Evolutionary conservation across 2,329 filamentous ascomycete species (phyloP).

Genomic region (Macrophomina tecta): DNA sequence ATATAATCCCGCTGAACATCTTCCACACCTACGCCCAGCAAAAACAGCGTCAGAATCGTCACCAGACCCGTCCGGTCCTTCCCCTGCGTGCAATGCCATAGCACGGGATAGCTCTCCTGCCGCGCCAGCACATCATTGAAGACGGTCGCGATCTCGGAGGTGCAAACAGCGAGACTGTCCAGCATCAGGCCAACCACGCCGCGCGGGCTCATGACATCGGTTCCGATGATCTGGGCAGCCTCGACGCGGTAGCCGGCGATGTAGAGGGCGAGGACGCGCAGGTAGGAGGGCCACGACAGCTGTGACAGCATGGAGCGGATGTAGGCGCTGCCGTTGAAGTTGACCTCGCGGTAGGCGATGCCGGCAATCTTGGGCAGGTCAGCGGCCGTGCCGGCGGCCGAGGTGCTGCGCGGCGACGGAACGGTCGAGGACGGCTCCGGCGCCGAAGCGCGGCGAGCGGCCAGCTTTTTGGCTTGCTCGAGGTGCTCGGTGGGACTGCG

Average conservation of each 20-base stretch:
- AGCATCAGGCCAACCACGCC: slow-evolving; percentile 74
- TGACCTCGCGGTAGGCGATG: slow-evolving; percentile 69
- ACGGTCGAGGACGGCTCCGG: slow-evolving; percentile 46
- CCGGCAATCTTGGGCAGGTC: slow-evolving; percentile 67
- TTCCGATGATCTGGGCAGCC: slow-evolving; percentile 72
- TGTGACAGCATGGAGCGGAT: slow-evolving; percentile 71
- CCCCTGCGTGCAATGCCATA: slow-evolving; percentile 87
- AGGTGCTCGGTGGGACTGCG: slow-evolving; percentile 79
- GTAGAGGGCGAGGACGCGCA: slow-evolving; percentile 69
- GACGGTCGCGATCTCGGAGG: slow-evolving; percentile 63
- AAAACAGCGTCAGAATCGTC: slow-evolving; percentile 70
- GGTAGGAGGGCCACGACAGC: slow-evolving; percentile 69
- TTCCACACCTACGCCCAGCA: slow-evolving; percentile 61
- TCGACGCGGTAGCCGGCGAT: slow-evolving; percentile 69
- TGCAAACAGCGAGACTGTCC: slow-evolving; percentile 72
- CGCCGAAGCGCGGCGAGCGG: slow-evolving; percentile 41
- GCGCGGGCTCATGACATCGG: slow-evolving; percentile 72
- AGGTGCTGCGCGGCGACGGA: slow-evolving; percentile 30
- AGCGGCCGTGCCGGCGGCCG: slow-evolving; percentile 52
- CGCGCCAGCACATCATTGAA: slow-evolving; percentile 56
- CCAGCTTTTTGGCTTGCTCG: slow-evolving; percentile 68
- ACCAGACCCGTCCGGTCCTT: slow-evolving; percentile 84
- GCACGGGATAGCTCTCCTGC: slow-evolving; percentile 62
- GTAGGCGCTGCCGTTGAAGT: slow-evolving; percentile 75
- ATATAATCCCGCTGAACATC: slow-evolving; percentile 76